phyloP scores from a whole-genome alignment of 2,329 filamentous ascomycete genomes.

The Alternaria sp. region DNA sequence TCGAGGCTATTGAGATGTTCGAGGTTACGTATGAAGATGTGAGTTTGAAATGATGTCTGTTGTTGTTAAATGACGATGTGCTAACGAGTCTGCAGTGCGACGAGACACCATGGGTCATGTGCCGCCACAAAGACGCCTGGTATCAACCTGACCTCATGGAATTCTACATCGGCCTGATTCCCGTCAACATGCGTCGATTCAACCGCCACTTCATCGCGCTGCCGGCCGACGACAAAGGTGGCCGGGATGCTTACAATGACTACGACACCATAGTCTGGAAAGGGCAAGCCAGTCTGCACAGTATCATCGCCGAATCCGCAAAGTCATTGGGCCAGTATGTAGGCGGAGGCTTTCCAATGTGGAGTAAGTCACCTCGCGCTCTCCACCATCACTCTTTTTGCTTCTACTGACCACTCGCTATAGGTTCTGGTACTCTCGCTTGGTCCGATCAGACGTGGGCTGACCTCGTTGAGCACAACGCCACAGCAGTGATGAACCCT shows the following conservation, averaged over 20 bases:
- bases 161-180: neutral
- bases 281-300: neutral
- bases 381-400: neutral
- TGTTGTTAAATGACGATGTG: neutral
- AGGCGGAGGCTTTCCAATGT: neutral
- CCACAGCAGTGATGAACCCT: neutral
- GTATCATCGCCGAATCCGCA: neutral
- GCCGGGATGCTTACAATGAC: neutral
- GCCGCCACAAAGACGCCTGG: neutral
- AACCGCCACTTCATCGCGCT: neutral
- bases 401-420: neutral
- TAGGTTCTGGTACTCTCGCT: neutral
- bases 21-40: neutral
- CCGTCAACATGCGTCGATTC: neutral
- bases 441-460: neutral
- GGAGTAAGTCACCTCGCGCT: neutral
- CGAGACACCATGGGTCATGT: neutral
- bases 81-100: neutral
- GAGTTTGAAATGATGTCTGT: neutral
- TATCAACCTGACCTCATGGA: neutral
- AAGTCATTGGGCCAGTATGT: neutral
- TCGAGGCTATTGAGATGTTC: neutral
- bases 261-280: neutral
- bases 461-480: neutral
- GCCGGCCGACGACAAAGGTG: neutral